Percentiles rank a stretch among this genome's conserved stretches.
Evolutionary conservation across 169 alveolate species (phyloP).

Genomic region (Haemoproteus tartakovskyi): DNA sequence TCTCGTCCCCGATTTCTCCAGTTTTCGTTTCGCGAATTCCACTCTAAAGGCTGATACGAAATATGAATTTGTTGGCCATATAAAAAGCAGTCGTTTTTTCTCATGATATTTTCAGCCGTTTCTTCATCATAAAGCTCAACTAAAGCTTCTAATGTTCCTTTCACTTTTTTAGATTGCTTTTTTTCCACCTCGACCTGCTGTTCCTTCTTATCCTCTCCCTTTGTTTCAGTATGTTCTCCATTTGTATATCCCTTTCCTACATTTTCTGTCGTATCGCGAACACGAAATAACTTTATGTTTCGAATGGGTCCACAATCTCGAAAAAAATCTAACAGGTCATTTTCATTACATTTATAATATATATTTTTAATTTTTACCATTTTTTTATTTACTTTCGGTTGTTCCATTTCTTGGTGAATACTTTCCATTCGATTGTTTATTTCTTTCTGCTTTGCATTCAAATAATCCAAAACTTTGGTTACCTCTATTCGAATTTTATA

Average conservation of each 20-base stretch:
- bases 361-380: conserved; percentile 25
- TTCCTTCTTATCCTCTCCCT: background rate
- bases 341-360: conserved; percentile 61
- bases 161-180: conserved; percentile 4
- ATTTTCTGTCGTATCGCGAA: background rate
- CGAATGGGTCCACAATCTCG: conserved; percentile 54
- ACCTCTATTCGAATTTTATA: conserved; percentile 40
- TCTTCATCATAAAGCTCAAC: conserved; percentile 32
- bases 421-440: conserved; percentile 13
- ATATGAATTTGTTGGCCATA: conserved; percentile 59
- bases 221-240: background rate
- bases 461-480: conserved; percentile 37
- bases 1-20: background rate
- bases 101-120: conserved; percentile 33
- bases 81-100: conserved; percentile 36
- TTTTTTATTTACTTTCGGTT: conserved; percentile 8
- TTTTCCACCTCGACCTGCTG: background rate
- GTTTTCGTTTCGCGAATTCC: background rate
- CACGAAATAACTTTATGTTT: conserved; percentile 26
- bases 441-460: conserved; percentile 31
- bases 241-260: background rate
- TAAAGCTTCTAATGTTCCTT: conserved; percentile 22
- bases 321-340: conserved; percentile 45
- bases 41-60: background rate
- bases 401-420: conserved; percentile 43